A percentile compares a stretch with the other conserved stretches of the same genome.
phyloP scores from a whole-genome alignment of 306 rosid genomes.

The Cotoneaster glaucophyllus region DNA sequence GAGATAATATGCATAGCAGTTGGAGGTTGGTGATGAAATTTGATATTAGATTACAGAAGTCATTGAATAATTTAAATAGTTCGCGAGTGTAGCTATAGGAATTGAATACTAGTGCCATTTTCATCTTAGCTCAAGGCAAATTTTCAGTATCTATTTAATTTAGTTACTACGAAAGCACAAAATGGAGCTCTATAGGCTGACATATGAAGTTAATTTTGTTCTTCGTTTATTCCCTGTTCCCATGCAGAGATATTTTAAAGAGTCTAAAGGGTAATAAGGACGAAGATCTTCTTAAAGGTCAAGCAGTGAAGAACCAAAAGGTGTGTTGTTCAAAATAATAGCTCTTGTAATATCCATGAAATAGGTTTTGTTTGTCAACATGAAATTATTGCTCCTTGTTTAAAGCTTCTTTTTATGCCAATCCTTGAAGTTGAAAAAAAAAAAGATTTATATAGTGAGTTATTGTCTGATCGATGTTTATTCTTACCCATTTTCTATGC shows the following conservation, averaged over 20 bases:
- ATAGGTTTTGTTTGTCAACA: background rate
- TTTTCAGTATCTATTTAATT: too few relatives aligned
- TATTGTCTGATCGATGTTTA: background rate
- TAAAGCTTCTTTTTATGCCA: background rate
- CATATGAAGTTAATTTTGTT: background rate
- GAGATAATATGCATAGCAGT: background rate
- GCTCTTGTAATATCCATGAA: background rate
- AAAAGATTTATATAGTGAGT: background rate
- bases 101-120: background rate
- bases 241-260: conserved; percentile 55
- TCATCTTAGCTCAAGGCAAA: too few relatives aligned
- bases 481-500: background rate
- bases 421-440: background rate
- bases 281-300: conserved; percentile 82
- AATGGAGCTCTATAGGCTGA: too few relatives aligned
- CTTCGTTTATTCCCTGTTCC: background rate
- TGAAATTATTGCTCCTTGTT: background rate
- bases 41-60: background rate
- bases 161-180: background rate
- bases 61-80: background rate
- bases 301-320: conserved; percentile 85
- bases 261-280: conserved; percentile 73
- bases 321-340: conserved; percentile 27
- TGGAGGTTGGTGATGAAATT: background rate
- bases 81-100: background rate